Conservation (phyloP, 78 protist species). For the Monosiga brevicollis region DNA sequence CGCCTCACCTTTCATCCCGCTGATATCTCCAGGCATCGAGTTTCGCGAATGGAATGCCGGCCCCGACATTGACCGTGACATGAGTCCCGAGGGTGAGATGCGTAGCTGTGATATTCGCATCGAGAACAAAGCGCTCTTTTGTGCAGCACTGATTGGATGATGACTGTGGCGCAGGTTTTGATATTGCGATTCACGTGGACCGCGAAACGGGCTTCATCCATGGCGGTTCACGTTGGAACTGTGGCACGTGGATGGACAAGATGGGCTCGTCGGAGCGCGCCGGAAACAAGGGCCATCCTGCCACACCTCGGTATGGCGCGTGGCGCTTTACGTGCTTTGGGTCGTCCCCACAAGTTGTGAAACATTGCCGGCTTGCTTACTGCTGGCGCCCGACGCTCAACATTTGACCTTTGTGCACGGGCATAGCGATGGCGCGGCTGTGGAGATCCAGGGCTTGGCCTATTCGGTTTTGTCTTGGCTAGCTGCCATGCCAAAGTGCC, state of each 20-base stretch:
- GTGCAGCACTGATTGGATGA: no score
- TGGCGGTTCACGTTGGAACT: conserved; percentile 77
- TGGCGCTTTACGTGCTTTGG: neutral
- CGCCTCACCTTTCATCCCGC: no score
- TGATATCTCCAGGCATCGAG: conserved; percentile 46
- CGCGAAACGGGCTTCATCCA: conserved; percentile 54
- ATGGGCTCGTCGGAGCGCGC: conserved; percentile 57
- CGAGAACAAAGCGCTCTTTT: no score
- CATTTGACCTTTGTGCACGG: neutral
- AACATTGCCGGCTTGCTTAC: neutral
- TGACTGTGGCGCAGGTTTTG: conserved; percentile 68
- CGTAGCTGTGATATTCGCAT: conserved; percentile 55
- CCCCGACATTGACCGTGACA: conserved; percentile 57
- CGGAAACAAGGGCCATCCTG: no score
- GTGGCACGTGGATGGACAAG: conserved; percentile 97
- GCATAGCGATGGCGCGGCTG: neutral
- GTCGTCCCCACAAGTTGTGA: neutral
- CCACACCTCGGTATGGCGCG: neutral
- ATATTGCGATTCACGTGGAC: conserved; percentile 26
- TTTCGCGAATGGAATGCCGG: conserved; percentile 87
- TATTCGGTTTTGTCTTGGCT: no score
- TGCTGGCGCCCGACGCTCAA: neutral
- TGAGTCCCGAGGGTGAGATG: conserved; percentile 75
- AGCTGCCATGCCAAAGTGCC: no score
- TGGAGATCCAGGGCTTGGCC: conserved; percentile 69